Evolutionary conservation across 2,329 filamentous ascomycete species (phyloP).

Genomic region (Talaromyces sp.): DNA sequence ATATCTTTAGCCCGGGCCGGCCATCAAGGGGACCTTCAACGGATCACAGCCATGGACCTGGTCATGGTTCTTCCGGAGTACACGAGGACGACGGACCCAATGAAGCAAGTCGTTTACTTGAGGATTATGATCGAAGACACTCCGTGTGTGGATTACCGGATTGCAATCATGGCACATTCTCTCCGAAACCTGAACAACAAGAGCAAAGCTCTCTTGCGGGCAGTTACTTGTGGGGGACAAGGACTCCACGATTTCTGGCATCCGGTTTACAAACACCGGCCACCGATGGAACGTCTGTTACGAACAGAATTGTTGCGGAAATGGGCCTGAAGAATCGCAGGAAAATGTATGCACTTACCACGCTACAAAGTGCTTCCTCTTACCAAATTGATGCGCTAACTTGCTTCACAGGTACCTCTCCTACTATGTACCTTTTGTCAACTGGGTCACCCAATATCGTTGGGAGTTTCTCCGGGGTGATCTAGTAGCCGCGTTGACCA

Average conservation of each 20-base stretch:
- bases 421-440: constrained; percentile 89
- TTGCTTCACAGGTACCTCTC: constrained; percentile 66
- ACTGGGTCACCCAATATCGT: constrained; percentile 85
- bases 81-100: constrained; percentile 15
- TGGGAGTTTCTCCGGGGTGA: constrained; percentile 81
- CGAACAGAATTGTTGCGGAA: constrained; percentile 65
- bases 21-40: constrained; percentile 14
- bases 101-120: constrained; percentile 37
- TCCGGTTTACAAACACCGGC: constrained; percentile 37
- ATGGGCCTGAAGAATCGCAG: constrained; percentile 71
- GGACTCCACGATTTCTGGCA: constrained; percentile 21
- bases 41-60: constrained; percentile 10
- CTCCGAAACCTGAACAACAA: constrained; percentile 58
- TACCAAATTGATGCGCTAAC: background rate
- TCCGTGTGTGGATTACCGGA: constrained; percentile 39
- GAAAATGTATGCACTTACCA: constrained; percentile 59
- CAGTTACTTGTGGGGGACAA: constrained; percentile 23
- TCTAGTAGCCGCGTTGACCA: constrained; percentile 81
- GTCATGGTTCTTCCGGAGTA: background rate
- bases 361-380: background rate
- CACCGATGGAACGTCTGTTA: constrained; percentile 65
- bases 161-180: constrained; percentile 74
- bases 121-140: constrained; percentile 36
- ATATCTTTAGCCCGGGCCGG: constrained; percentile 29
- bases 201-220: constrained; percentile 30